Conservation (phyloP, 1,284 basidiomycete genomes). For the Tylopilus sp. region DNA sequence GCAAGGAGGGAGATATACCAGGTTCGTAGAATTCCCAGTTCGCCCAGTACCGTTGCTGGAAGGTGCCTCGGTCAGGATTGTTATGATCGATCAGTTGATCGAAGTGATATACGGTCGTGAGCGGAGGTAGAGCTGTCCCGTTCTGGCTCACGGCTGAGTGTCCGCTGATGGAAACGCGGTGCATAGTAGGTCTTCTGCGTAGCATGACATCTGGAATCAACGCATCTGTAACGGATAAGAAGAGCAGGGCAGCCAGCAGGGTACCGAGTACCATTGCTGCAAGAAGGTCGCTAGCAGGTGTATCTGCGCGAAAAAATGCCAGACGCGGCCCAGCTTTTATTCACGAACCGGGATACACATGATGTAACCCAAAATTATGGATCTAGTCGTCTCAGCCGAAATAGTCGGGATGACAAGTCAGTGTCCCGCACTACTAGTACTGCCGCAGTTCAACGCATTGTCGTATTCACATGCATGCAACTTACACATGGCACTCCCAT, state of each 20-base stretch:
- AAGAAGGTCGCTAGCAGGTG: too few relatives aligned
- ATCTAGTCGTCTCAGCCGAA: too few relatives aligned
- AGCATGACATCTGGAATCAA: slow-evolving; percentile 22
- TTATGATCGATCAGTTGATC: slow-evolving; percentile 71
- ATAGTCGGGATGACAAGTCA: too few relatives aligned
- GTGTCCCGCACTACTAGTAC: too few relatives aligned
- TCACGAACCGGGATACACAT: too few relatives aligned
- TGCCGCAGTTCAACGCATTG: too few relatives aligned
- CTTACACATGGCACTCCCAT: too few relatives aligned
- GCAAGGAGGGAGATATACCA: slow-evolving; percentile 33
- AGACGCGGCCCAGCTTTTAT: too few relatives aligned
- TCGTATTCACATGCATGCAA: too few relatives aligned
- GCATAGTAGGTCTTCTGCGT: slow-evolving; percentile 16
- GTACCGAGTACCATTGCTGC: slow-evolving; percentile 13
- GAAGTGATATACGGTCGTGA: slow-evolving; percentile 55
- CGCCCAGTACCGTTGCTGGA: slow-evolving; percentile 68
- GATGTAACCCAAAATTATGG: too few relatives aligned
- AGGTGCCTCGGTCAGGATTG: slow-evolving; percentile 67
- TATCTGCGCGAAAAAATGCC: too few relatives aligned
- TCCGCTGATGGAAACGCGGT: slow-evolving; percentile 15
- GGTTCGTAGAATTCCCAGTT: slow-evolving; percentile 57
- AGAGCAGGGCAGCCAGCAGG: slow-evolving; percentile 6
- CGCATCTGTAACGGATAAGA: slow-evolving; percentile 16
- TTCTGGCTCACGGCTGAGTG: slow-evolving; percentile 12
- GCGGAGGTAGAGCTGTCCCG: slow-evolving; percentile 22